A percentile compares a stretch with the other conserved stretches of the same genome.
Conservation (phyloP, 495 filamentous ascomycete genomes). For the Penicillium chermesinum region DNA sequence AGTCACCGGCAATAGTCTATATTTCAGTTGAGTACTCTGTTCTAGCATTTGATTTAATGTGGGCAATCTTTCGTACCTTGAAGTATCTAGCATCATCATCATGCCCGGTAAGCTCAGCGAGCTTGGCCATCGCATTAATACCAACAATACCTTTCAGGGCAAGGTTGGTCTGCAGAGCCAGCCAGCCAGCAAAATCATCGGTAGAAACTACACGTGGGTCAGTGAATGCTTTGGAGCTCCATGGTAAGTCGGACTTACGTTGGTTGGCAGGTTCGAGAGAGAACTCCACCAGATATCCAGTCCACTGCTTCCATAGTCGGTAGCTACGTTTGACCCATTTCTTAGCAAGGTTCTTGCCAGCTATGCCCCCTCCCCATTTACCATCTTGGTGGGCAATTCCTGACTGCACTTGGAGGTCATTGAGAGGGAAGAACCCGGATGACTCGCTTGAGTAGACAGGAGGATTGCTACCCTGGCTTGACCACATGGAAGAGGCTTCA, state of each 20-base stretch:
- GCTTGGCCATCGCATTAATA: slow-evolving; percentile 87
- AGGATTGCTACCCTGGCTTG: slow-evolving; percentile 27
- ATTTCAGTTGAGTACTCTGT: neutral
- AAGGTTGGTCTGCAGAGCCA: slow-evolving; percentile 88
- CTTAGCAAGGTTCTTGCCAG: slow-evolving; percentile 46
- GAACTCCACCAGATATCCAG: slow-evolving; percentile 82
- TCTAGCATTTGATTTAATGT: neutral
- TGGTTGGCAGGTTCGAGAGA: slow-evolving; percentile 82
- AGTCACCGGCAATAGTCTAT: slow-evolving; percentile 63
- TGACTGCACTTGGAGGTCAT: slow-evolving; percentile 35
- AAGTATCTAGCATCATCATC: slow-evolving; percentile 63
- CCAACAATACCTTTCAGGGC: slow-evolving; percentile 92
- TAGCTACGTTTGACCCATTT: slow-evolving; percentile 64
- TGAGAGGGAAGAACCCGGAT: slow-evolving; percentile 36
- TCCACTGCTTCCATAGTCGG: slow-evolving; percentile 87
- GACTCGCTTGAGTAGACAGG: slow-evolving; percentile 14
- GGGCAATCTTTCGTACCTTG: slow-evolving; percentile 41
- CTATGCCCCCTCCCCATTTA: slow-evolving; percentile 45
- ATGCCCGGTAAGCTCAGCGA: slow-evolving; percentile 66
- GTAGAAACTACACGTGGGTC: slow-evolving; percentile 54
- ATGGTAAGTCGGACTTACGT: slow-evolving; percentile 37
- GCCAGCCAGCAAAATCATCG: slow-evolving; percentile 93
- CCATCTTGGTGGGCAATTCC: slow-evolving; percentile 47
- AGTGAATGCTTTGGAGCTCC: neutral
- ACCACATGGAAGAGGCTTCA: slow-evolving; percentile 49